Conservation (phyloP, 1,139 yeast genomes). For the Sugiyamaella pinicola region DNA sequence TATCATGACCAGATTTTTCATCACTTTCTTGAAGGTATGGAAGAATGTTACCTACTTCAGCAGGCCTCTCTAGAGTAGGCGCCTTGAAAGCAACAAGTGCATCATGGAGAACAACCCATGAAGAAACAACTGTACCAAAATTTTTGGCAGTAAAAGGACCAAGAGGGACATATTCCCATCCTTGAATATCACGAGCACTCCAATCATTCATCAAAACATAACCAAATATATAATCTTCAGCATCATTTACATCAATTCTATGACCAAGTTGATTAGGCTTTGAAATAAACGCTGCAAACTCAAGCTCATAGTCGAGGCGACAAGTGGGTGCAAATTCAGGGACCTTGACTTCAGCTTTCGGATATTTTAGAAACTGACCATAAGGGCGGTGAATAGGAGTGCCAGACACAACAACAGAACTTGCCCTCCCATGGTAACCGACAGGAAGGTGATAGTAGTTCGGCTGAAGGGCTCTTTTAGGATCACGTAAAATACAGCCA, state of each 20-base stretch:
- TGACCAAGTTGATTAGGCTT: slow-evolving; percentile 31
- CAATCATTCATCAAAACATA: slow-evolving; percentile 38
- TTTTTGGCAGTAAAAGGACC: slow-evolving; percentile 38
- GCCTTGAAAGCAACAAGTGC: slow-evolving; percentile 31
- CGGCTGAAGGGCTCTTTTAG: slow-evolving; percentile 34
- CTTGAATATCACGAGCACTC: slow-evolving; percentile 37
- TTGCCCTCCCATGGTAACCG: slow-evolving; percentile 38
- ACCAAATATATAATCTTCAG: slow-evolving; percentile 36
- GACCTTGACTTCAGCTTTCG: slow-evolving; percentile 22
- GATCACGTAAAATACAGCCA: slow-evolving; percentile 34
- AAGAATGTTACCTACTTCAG: slow-evolving; percentile 24
- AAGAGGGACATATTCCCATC: slow-evolving; percentile 38
- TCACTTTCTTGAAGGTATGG: slow-evolving; percentile 30
- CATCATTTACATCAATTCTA: slow-evolving; percentile 31
- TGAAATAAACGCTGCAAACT: slow-evolving; percentile 34
- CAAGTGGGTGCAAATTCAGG: slow-evolving; percentile 28
- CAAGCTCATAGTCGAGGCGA: slow-evolving; percentile 35
- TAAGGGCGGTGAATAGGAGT: slow-evolving; percentile 34
- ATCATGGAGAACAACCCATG: slow-evolving; percentile 36
- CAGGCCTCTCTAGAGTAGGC: slow-evolving; percentile 26
- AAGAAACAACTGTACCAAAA: slow-evolving; percentile 35
- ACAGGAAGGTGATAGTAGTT: slow-evolving; percentile 36
- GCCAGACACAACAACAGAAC: slow-evolving; percentile 36
- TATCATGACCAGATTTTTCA: slow-evolving; percentile 27
- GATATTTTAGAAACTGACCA: slow-evolving; percentile 32